Conservation (phyloP, 805 yeast genomes). For the Candida ipomoeae region DNA sequence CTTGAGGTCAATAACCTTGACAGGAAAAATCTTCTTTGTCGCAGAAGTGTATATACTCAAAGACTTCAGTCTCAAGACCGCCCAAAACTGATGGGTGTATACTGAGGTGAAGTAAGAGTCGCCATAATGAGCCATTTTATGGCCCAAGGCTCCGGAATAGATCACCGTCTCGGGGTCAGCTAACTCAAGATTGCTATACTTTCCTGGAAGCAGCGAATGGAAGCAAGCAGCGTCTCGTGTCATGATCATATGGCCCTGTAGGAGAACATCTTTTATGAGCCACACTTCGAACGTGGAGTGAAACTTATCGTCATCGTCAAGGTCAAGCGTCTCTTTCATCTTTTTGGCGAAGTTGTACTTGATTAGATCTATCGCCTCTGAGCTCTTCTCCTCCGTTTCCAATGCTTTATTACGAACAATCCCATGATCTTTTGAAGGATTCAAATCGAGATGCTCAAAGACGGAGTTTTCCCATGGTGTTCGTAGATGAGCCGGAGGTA, state of each 20-base stretch:
- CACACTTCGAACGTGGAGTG: conserved; percentile 68
- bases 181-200: conserved; percentile 10
- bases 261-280: conserved; percentile 74
- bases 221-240: conserved; percentile 64
- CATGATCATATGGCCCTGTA: conserved; percentile 81
- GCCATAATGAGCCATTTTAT: conserved; percentile 36
- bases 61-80: conserved; percentile 64
- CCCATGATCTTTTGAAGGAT: conserved; percentile 8
- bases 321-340: conserved; percentile 34
- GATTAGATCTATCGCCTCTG: conserved; percentile 12
- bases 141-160: conserved; percentile 37
- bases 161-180: conserved; percentile 17
- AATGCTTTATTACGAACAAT: conserved; percentile 12
- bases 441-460: conserved; percentile 15
- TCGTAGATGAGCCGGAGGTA: conserved; percentile 13
- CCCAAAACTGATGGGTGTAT: conserved; percentile 65
- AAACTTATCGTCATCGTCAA: conserved; percentile 54
- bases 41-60: conserved; percentile 66
- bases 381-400: conserved; percentile 8
- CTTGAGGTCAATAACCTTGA: conserved; percentile 65
- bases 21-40: conserved; percentile 82
- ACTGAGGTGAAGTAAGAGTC: conserved; percentile 33
- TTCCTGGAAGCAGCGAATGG: conserved; percentile 68
- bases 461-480: conserved; percentile 29
- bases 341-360: conserved; percentile 31